A percentile compares a stretch with the other conserved stretches of the same genome.
phyloP scores from a whole-genome alignment of 2,329 filamentous ascomycete genomes.

The Microdochium nivale region DNA sequence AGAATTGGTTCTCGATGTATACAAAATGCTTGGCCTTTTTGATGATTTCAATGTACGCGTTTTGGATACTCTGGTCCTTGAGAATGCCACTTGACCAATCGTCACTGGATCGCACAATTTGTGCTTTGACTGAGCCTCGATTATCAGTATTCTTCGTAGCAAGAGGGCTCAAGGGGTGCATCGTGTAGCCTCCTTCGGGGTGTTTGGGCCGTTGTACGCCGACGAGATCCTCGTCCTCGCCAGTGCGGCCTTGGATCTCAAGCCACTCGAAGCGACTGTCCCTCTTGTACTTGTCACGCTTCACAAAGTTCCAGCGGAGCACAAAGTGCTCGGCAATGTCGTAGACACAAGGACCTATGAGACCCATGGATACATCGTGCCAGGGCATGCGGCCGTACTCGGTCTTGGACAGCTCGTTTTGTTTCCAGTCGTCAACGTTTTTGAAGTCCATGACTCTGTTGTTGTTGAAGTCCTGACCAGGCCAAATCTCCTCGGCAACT shows the following conservation, averaged over 20 bases:
- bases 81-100: conserved; percentile 94
- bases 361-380: conserved; percentile 90
- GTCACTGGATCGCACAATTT: conserved; percentile 79
- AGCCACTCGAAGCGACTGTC: conserved; percentile 80
- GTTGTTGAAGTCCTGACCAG: conserved; percentile 97
- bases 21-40: conserved; percentile 83
- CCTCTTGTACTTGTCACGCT: conserved; percentile 96
- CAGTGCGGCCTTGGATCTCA: conserved; percentile 64
- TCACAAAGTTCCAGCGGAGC: conserved; percentile 91
- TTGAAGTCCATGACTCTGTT: conserved; percentile 95
- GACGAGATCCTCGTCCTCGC: conserved; percentile 74
- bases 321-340: conserved; percentile 96
- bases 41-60: conserved; percentile 79
- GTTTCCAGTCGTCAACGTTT: conserved; percentile 83
- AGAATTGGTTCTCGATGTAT: conserved; percentile 99
- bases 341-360: conserved; percentile 83
- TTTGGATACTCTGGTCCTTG: conserved; percentile 77
- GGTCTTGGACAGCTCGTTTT: conserved; percentile 84
- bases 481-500: conserved; percentile 77
- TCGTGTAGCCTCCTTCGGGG: conserved; percentile 78
- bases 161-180: conserved; percentile 68
- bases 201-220: conserved; percentile 84
- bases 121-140: conserved; percentile 69
- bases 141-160: conserved; percentile 54
- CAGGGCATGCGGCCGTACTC: conserved; percentile 95